Evolutionary conservation across 768 basidiomycete genomes (phyloP).

Genomic region (Royoungia palumana): DNA sequence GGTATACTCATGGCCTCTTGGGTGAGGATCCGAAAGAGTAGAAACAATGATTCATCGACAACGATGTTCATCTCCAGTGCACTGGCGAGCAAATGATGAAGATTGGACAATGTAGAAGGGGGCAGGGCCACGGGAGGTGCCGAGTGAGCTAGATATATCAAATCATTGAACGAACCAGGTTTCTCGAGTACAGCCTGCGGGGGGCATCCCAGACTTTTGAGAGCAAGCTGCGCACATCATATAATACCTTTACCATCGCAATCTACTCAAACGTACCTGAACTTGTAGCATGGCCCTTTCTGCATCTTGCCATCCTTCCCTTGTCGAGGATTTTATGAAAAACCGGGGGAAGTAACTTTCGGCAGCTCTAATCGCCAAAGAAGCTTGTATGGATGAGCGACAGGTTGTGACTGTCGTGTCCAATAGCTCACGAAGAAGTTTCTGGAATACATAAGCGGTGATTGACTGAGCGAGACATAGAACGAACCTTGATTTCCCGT

Average conservation of each 20-base stretch:
- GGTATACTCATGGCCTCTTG: constrained; percentile 26
- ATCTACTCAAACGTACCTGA: constrained; percentile 35
- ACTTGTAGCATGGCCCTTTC: constrained; percentile 34
- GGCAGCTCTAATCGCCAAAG: constrained; percentile 46
- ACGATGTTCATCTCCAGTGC: constrained; percentile 52
- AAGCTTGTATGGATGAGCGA: constrained; percentile 39
- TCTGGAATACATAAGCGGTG: constrained; percentile 19
- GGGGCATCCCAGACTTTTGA: constrained; percentile 30
- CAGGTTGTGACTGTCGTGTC: constrained; percentile 36
- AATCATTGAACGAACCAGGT: constrained; percentile 26
- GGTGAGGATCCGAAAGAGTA: constrained; percentile 41
- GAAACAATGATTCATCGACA: constrained; percentile 58
- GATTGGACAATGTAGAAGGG: constrained; percentile 13
- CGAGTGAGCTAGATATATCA: constrained; percentile 27
- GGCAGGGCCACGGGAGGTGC: constrained; percentile 14
- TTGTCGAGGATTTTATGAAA: constrained; percentile 32
- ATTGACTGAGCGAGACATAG: not conserved
- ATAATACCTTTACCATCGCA: not conserved
- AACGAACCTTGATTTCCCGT: constrained; percentile 22
- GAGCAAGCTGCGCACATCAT: constrained; percentile 26
- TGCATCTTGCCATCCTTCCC: constrained; percentile 40
- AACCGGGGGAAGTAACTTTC: constrained; percentile 45
- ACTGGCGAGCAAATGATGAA: constrained; percentile 43
- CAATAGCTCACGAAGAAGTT: constrained; percentile 29
- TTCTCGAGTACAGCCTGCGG: constrained; percentile 7